Conservation (phyloP, 441 rosid genomes). For the Kokia cookei region DNA sequence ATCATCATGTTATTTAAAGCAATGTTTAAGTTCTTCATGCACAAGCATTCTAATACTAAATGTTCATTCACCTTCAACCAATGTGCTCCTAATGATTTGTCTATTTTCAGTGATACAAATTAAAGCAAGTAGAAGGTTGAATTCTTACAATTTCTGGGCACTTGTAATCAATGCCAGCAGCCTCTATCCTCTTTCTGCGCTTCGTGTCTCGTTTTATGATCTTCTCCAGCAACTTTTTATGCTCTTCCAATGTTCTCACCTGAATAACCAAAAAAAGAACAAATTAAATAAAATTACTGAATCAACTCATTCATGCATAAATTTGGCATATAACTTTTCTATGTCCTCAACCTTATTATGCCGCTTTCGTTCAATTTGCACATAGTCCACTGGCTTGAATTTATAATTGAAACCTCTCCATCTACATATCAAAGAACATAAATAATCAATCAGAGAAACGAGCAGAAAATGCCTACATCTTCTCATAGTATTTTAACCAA, state of each 20-base stretch:
- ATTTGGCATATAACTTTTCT: neutral
- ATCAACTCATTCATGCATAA: neutral
- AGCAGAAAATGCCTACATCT: neutral
- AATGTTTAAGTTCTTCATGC: neutral
- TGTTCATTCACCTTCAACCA: neutral
- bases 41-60: neutral
- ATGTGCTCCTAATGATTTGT: neutral
- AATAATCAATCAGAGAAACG: neutral
- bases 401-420: slow-evolving; percentile 57
- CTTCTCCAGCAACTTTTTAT: slow-evolving; percentile 47
- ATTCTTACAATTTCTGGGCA: slow-evolving; percentile 85
- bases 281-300: neutral
- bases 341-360: slow-evolving; percentile 46
- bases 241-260: slow-evolving; percentile 74
- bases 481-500: neutral
- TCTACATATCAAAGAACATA: slow-evolving; percentile 19
- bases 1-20: neutral
- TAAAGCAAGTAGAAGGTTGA: neutral
- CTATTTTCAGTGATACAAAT: neutral
- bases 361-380: slow-evolving; percentile 37
- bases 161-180: slow-evolving; percentile 76
- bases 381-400: slow-evolving; percentile 41
- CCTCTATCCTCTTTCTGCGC: slow-evolving; percentile 62
- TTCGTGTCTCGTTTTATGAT: slow-evolving; percentile 56
- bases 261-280: slow-evolving; percentile 17